These are phyloP conservation scores for Vitis cinerea DNA, from an alignment of 164 flowering plant species.

Conservation along the genomic window DNA sequence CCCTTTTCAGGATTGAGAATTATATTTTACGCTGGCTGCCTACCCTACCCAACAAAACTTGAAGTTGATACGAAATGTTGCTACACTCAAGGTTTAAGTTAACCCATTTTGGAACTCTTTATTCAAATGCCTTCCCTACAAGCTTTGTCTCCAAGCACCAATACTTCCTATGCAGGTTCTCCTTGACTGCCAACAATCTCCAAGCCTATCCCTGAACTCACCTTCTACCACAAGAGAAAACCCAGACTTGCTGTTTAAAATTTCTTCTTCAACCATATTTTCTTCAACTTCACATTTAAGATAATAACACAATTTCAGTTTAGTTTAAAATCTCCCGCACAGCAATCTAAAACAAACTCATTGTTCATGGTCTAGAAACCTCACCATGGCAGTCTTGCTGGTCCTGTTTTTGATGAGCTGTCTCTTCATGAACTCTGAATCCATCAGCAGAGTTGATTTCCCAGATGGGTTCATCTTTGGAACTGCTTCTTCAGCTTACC, in stretches of 20 bases:
- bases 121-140: too few species aligned
- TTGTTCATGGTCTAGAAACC: neutral
- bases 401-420: constrained; percentile 11
- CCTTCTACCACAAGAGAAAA: constrained; percentile 7
- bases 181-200: too few species aligned
- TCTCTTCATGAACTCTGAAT: constrained; percentile 21
- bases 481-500: constrained; percentile 91
- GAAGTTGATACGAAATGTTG: too few species aligned
- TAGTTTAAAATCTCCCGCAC: neutral
- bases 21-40: too few species aligned
- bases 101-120: too few species aligned
- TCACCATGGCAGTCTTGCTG: constrained; percentile 17
- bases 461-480: constrained; percentile 77
- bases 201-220: neutral
- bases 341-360: neutral
- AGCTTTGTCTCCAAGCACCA: too few species aligned
- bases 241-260: neutral
- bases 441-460: constrained; percentile 65
- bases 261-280: constrained; percentile 14
- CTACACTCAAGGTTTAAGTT: too few species aligned
- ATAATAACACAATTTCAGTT: neutral
- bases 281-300: constrained; percentile 25
- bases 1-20: too few species aligned
- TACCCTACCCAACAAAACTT: too few species aligned
- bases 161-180: too few species aligned